Conservation (phyloP, 306 rosid genomes). For the Malus orientalis region DNA sequence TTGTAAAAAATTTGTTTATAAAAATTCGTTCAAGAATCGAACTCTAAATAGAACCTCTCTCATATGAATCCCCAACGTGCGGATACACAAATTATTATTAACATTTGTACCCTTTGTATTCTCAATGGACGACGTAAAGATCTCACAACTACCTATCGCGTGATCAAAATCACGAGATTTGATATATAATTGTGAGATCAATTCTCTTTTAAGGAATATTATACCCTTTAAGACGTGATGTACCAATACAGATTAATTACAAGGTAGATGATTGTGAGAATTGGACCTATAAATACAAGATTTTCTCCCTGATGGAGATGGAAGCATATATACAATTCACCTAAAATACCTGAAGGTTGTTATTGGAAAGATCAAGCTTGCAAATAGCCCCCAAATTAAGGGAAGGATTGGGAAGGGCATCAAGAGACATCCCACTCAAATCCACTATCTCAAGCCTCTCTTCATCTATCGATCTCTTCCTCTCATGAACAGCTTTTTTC, state of each 20-base stretch:
- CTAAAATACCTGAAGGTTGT: conserved; percentile 67
- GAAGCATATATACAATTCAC: background rate
- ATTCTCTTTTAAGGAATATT: too few species aligned
- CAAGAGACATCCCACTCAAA: conserved; percentile 73
- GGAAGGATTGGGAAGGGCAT: conserved; percentile 59
- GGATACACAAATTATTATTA: too few species aligned
- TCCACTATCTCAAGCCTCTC: conserved; percentile 60
- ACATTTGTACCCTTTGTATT: background rate
- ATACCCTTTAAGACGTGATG: too few species aligned
- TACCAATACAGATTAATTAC: too few species aligned
- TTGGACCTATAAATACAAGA: background rate
- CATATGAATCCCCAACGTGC: background rate
- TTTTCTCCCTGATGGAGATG: background rate
- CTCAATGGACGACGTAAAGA: too few species aligned
- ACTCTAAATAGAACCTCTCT: background rate
- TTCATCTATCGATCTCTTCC: conserved; percentile 17
- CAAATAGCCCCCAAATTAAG: conserved; percentile 55
- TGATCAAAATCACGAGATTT: too few species aligned
- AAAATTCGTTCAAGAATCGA: background rate
- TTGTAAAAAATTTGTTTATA: background rate
- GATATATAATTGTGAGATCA: too few species aligned
- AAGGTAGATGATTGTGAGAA: background rate
- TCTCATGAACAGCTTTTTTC: conserved; percentile 12
- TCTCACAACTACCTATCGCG: background rate
- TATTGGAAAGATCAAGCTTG: conserved; percentile 84